phyloP scores from a whole-genome alignment of 2,329 filamentous ascomycete genomes.

The Aspergillus udagawae region DNA sequence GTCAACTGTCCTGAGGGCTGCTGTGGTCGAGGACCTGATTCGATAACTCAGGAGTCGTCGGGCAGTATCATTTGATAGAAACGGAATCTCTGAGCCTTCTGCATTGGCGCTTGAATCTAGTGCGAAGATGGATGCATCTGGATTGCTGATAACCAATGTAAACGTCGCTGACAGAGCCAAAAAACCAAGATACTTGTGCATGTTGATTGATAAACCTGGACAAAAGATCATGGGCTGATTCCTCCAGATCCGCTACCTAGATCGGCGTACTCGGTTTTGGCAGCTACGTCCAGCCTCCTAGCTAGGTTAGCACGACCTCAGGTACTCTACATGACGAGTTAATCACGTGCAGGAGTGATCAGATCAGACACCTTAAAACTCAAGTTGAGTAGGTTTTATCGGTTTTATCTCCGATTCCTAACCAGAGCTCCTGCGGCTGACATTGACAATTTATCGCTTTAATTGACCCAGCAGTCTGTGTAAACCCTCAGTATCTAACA shows the following conservation, averaged over 20 bases:
- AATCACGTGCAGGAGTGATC: neutral
- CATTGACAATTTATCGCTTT: constrained; percentile 1
- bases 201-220: constrained; percentile 12
- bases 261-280: neutral
- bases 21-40: constrained; percentile 47
- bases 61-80: constrained; percentile 29
- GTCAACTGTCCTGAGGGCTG: constrained; percentile 37
- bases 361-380: neutral
- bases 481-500: neutral
- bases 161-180: constrained; percentile 23
- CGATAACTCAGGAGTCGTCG: constrained; percentile 43
- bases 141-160: constrained; percentile 18
- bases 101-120: constrained; percentile 17
- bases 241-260: neutral
- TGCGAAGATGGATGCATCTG: constrained; percentile 28
- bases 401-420: too few species aligned
- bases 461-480: neutral
- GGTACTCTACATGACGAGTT: neutral
- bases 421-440: too few species aligned
- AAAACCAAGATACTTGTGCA: constrained; percentile 26
- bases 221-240: constrained; percentile 2
- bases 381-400: too few species aligned
- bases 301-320: neutral
- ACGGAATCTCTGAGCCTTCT: constrained; percentile 1
- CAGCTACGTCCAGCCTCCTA: neutral